Conservation (phyloP, 495 filamentous ascomycete species). For the Xylaria scruposa region DNA sequence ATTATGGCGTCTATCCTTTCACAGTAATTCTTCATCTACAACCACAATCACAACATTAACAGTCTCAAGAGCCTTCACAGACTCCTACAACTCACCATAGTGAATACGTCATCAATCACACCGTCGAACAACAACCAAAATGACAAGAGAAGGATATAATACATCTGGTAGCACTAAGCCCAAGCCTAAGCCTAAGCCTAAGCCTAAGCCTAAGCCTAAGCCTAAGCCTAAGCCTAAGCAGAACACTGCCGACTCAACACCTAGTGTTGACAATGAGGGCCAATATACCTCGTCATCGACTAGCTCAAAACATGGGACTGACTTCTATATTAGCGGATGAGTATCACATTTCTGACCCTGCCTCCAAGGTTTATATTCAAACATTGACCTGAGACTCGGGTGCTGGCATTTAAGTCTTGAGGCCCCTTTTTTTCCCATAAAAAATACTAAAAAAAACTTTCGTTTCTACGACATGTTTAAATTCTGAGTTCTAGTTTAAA, state of each 20-base stretch:
- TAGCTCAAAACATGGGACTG: background rate
- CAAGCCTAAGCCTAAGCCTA: background rate
- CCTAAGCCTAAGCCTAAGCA: background rate
- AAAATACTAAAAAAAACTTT: background rate
- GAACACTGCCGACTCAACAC: background rate
- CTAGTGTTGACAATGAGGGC: background rate
- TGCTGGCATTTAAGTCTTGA: background rate
- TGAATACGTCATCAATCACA: background rate
- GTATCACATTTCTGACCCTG: background rate
- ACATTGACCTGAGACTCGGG: background rate
- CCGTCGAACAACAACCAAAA: background rate
- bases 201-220: background rate
- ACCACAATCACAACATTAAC: too few relatives aligned
- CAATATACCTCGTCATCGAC: background rate
- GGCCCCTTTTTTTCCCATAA: too few relatives aligned
- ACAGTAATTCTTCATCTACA: background rate
- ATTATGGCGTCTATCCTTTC: background rate
- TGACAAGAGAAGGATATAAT: background rate
- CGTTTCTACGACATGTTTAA: too few relatives aligned
- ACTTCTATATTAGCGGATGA: background rate
- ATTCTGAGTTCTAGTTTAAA: background rate
- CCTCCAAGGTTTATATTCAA: background rate
- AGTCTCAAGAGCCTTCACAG: background rate
- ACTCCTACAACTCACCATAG: background rate
- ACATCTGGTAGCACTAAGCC: background rate